Evolutionary conservation across 768 basidiomycete genomes (phyloP).

Genomic region (Mycena pura): DNA sequence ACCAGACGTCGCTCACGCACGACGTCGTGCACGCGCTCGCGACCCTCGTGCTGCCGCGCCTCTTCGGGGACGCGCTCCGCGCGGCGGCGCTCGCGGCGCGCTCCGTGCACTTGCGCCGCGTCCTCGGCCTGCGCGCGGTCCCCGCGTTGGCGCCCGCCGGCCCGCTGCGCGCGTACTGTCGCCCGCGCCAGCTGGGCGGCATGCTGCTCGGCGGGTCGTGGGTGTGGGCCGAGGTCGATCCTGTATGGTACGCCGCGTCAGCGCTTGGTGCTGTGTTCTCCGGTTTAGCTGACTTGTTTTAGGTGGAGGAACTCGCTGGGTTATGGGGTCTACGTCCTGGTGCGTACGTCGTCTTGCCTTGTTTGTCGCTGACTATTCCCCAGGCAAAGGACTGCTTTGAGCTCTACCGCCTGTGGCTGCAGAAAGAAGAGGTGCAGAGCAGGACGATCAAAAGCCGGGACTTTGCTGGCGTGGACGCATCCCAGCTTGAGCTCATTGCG

Average conservation of each 20-base stretch:
- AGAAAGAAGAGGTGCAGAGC: slow-evolving; percentile 55
- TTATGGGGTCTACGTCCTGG: slow-evolving; percentile 50
- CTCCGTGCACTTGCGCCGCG: slow-evolving; percentile 19
- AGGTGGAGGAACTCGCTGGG: slow-evolving; percentile 58
- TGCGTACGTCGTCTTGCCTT: slow-evolving; percentile 36
- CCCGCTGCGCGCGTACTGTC: slow-evolving; percentile 35
- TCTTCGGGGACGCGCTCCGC: slow-evolving; percentile 30
- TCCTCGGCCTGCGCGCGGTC: slow-evolving; percentile 26
- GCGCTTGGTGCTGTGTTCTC: not conserved
- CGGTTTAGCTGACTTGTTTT: not conserved
- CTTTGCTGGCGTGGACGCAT: slow-evolving; percentile 54
- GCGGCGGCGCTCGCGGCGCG: slow-evolving; percentile 3
- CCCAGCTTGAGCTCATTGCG: slow-evolving; percentile 52
- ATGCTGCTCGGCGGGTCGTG: slow-evolving; percentile 47
- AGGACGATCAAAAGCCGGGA: slow-evolving; percentile 54
- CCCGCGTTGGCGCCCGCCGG: slow-evolving; percentile 25
- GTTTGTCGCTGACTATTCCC: not conserved
- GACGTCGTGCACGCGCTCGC: slow-evolving; percentile 30
- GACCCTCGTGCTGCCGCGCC: slow-evolving; percentile 20
- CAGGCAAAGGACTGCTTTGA: slow-evolving; percentile 55
- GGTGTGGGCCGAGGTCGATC: slow-evolving; percentile 54
- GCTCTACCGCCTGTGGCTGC: slow-evolving; percentile 52
- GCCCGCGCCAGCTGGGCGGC: slow-evolving; percentile 34
- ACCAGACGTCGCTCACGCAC: slow-evolving; percentile 22
- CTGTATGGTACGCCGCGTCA: slow-evolving; percentile 50